Base-by-base conservation (phyloP, 805 yeast species). In the Candida chauliodis region DNA sequence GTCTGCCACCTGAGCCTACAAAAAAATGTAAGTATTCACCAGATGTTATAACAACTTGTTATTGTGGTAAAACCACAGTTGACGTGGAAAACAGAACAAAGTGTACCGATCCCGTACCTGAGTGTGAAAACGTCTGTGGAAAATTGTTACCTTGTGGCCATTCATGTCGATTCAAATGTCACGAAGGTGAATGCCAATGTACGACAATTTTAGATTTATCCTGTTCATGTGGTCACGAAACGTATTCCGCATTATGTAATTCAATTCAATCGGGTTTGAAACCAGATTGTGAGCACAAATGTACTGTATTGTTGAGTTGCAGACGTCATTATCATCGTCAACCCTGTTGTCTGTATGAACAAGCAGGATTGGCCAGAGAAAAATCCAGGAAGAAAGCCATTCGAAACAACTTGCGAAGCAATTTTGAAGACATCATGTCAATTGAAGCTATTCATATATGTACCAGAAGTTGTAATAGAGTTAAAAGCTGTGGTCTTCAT, bases 91-190 rank as follows among this genome's bases (percentile, higher is more conserved):
- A 61, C 9, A 71, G 96, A 46, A 49, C 48, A 0, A 60, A 69
- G 21, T 89, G 97, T 59, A 68, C 83, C 1, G 95, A 87, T 46
- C 83, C 88, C 1, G 71, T 88, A 25, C 93, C 95, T 3, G 77
- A 81, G 8, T 89, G 97, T 63, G 79, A 70, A 5, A 51, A 68
- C 3, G 59, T 60, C 0, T 89, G 97, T 59, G 81, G 72, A 4
- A 84, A 83, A 55, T 37, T 40, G 6, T 57, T 87, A 27, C 58
- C 69, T 0, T 89, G 96, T 65, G 95, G 96, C 2, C 91, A 78
- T 47, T 52, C 44, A 13, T 89, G 96, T 58, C 66, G 70, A 41
- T 69, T 76, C 57, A 63, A 63, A 19, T 89, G 97, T 58, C 97
- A 89, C 57, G 73, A 69, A 10, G 96, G 95, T 1, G 70, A 71